These are phyloP conservation scores for Nicotiana tomentosiformis DNA, from an alignment of 257 asterid species.

Conservation along the genomic window DNA sequence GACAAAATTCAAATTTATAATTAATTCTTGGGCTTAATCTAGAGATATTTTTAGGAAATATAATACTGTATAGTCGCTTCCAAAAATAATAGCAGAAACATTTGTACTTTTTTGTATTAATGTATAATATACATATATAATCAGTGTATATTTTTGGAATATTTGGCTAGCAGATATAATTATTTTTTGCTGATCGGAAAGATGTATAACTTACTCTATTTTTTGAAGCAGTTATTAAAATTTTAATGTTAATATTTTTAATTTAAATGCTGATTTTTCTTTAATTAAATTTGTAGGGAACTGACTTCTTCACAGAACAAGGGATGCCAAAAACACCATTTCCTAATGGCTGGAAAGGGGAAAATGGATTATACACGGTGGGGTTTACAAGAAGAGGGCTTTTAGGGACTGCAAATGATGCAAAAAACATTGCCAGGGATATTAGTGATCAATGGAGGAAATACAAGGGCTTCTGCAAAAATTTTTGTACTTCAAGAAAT, in stretches of 20 bases:
- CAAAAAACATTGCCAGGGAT: slow-evolving; percentile 55
- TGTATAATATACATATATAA: too few relatives aligned
- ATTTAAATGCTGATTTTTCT: background rate
- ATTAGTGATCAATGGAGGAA: slow-evolving; percentile 51
- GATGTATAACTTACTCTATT: too few relatives aligned
- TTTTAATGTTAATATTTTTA: background rate
- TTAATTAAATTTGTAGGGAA: slow-evolving; percentile 35
- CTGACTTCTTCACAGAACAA: slow-evolving; percentile 61
- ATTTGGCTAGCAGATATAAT: too few relatives aligned
- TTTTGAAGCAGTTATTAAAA: too few relatives aligned
- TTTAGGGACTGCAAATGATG: slow-evolving; percentile 72
- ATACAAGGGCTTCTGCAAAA: slow-evolving; percentile 11
- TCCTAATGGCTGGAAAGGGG: slow-evolving; percentile 92
- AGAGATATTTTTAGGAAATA: too few relatives aligned
- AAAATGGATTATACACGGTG: slow-evolving; percentile 67
- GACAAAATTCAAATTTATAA: too few relatives aligned
- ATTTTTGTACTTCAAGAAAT: slow-evolving; percentile 2
- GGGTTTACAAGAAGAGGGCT: slow-evolving; percentile 90
- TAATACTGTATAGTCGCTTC: too few relatives aligned
- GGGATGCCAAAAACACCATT: slow-evolving; percentile 79
- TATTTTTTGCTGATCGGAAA: too few relatives aligned
- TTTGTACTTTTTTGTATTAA: too few relatives aligned
- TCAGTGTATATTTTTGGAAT: too few relatives aligned
- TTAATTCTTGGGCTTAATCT: too few relatives aligned
- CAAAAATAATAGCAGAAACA: too few relatives aligned